Conservation (phyloP, 495 filamentous ascomycete genomes). For the Daldinia decipiens region DNA sequence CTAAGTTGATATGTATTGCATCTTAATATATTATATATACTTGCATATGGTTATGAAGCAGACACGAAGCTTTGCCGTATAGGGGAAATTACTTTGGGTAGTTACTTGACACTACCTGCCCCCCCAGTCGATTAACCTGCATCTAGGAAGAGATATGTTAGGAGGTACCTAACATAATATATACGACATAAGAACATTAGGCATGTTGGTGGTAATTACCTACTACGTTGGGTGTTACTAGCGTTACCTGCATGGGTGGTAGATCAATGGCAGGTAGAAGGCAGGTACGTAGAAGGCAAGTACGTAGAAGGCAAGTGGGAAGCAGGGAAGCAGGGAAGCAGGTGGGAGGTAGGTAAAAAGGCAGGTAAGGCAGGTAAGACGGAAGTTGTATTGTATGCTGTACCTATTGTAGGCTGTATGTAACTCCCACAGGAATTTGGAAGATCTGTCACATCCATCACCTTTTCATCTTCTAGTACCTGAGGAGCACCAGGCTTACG, state of each 20-base stretch:
- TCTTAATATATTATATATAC: too few species aligned
- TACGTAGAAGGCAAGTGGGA: neutral
- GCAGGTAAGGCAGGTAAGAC: neutral
- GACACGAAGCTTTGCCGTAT: neutral
- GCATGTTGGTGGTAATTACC: neutral
- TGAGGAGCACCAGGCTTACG: neutral
- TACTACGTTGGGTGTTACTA: constrained; percentile 6
- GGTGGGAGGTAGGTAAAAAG: neutral
- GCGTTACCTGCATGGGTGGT: constrained; percentile 1
- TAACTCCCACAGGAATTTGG: constrained; percentile 1
- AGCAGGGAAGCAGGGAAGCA: neutral
- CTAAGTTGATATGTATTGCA: neutral
- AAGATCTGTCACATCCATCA: constrained; percentile 13
- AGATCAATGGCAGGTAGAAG: neutral
- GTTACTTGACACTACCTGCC: neutral
- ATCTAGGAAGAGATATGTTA: neutral
- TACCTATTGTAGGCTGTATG: too few species aligned
- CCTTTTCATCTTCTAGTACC: constrained; percentile 12
- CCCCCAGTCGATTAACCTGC: neutral
- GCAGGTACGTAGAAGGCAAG: neutral
- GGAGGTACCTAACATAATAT: too few species aligned
- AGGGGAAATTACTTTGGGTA: neutral
- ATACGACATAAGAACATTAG: constrained; percentile 3
- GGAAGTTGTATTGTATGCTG: constrained; percentile 1
- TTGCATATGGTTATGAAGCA: neutral